These are phyloP conservation scores for Talaromyces sp. DNA, from an alignment of 2,329 filamentous ascomycete species.

Conservation along the genomic window DNA sequence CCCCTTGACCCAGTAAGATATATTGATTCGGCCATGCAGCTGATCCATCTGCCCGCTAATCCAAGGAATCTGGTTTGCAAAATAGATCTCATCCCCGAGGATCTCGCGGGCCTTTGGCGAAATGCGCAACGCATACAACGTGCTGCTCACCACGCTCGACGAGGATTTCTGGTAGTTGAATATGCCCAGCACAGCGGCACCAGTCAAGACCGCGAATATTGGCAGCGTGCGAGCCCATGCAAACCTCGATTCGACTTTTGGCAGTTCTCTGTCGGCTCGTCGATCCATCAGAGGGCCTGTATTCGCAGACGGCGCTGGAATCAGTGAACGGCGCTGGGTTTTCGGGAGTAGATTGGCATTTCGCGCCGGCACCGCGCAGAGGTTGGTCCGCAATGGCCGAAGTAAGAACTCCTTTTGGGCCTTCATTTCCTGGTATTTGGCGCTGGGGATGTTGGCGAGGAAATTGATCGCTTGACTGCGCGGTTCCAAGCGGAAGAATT, in stretches of 20 bases:
- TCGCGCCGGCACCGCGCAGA: not conserved
- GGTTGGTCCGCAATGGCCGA: constrained; percentile 3
- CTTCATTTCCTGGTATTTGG: constrained; percentile 1
- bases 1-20: constrained; percentile 80
- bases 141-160: constrained; percentile 78
- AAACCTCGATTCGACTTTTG: constrained; percentile 41
- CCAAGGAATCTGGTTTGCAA: constrained; percentile 73
- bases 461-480: not conserved
- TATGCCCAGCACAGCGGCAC: constrained; percentile 70
- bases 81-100: constrained; percentile 84
- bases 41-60: constrained; percentile 87
- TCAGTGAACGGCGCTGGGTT: constrained; percentile 37
- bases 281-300: constrained; percentile 49
- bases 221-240: constrained; percentile 71
- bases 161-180: constrained; percentile 99
- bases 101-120: constrained; percentile 66
- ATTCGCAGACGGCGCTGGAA: constrained; percentile 46
- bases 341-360: constrained; percentile 3
- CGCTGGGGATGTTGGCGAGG: not conserved
- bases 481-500: not conserved
- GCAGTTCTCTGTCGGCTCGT: constrained; percentile 49
- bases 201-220: constrained; percentile 69
- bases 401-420: not conserved
- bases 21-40: constrained; percentile 83
- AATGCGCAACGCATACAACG: constrained; percentile 86